phyloP scores from a whole-genome alignment of 1,139 yeast genomes.

The Arxiozyma telluris region DNA sequence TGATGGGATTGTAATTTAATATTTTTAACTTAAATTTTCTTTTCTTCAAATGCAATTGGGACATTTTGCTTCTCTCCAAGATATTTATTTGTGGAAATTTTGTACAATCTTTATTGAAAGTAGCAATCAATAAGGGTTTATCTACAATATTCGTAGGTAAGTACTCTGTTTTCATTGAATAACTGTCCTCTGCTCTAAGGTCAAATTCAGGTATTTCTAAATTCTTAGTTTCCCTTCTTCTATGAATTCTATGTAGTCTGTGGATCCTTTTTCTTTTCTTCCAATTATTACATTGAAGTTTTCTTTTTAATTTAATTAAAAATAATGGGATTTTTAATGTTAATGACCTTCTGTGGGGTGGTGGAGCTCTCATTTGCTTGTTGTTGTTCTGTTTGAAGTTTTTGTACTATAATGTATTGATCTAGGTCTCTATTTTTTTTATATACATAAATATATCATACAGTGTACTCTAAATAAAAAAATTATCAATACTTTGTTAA shows the following conservation, averaged over 20 bases:
- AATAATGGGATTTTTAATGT: constrained; percentile 11
- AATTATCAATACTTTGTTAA: not conserved
- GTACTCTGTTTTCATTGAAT: constrained; percentile 18
- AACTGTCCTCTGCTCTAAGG: constrained; percentile 21
- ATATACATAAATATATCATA: too few relatives aligned
- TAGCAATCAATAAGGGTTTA: constrained; percentile 27
- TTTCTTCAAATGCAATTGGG: constrained; percentile 19
- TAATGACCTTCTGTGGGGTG: constrained; percentile 25
- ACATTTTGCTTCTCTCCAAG: constrained; percentile 19
- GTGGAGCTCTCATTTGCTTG: constrained; percentile 28
- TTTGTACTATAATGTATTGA: too few relatives aligned
- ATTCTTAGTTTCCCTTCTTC: not conserved
- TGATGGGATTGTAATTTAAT: constrained; percentile 11
- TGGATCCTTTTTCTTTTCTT: constrained; percentile 16
- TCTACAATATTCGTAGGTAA: constrained; percentile 12
- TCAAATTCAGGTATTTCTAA: constrained; percentile 15
- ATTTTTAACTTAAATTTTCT: constrained; percentile 23
- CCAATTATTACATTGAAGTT: constrained; percentile 14
- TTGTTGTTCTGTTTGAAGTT: not conserved
- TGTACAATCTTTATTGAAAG: constrained; percentile 24
- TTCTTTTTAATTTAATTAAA: constrained; percentile 10
- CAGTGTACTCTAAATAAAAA: too few relatives aligned
- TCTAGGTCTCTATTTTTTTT: too few relatives aligned
- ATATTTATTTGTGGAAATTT: constrained; percentile 22
- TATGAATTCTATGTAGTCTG: not conserved